A percentile compares a stretch with the other conserved stretches of the same genome.
Evolutionary conservation across 768 basidiomycete species (phyloP).

Genomic region (Leucocoprinus leucothites): DNA sequence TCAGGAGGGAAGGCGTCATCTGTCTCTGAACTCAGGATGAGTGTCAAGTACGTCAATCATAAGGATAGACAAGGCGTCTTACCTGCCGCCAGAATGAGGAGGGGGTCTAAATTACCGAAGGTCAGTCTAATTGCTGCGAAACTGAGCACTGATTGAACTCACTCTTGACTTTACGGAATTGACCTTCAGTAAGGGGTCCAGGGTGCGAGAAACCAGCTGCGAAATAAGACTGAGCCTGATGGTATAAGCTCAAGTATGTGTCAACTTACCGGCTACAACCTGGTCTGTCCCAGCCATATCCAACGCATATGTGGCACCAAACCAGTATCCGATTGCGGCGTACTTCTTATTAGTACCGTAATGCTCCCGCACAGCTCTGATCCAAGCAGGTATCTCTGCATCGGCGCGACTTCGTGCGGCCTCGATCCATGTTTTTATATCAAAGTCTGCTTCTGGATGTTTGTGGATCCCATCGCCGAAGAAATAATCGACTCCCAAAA

Average conservation of each 20-base stretch:
- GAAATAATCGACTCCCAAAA: slow-evolving; percentile 63
- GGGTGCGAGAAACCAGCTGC: slow-evolving; percentile 59
- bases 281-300: slow-evolving; percentile 42
- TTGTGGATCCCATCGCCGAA: slow-evolving; percentile 51
- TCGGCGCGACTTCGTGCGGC: slow-evolving; percentile 32
- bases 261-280: slow-evolving; percentile 41
- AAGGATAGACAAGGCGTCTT: too few species aligned
- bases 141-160: slow-evolving; percentile 15
- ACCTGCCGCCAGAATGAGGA: too few species aligned
- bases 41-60: too few species aligned
- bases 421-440: slow-evolving; percentile 39
- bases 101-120: too few species aligned
- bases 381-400: slow-evolving; percentile 46
- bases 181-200: slow-evolving; percentile 40
- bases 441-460: slow-evolving; percentile 35
- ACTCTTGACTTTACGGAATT: slow-evolving; percentile 49
- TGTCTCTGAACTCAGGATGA: too few species aligned
- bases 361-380: slow-evolving; percentile 42
- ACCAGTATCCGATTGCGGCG: slow-evolving; percentile 53
- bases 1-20: slow-evolving; percentile 40
- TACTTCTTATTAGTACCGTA: slow-evolving; percentile 42
- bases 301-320: slow-evolving; percentile 51
- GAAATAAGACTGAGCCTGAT: background rate
- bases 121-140: too few species aligned
- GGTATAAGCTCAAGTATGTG: too few species aligned